These are phyloP conservation scores for Picochlorum sp. DNA, from an alignment of 139 green algal genomes.

Conservation along the genomic window DNA sequence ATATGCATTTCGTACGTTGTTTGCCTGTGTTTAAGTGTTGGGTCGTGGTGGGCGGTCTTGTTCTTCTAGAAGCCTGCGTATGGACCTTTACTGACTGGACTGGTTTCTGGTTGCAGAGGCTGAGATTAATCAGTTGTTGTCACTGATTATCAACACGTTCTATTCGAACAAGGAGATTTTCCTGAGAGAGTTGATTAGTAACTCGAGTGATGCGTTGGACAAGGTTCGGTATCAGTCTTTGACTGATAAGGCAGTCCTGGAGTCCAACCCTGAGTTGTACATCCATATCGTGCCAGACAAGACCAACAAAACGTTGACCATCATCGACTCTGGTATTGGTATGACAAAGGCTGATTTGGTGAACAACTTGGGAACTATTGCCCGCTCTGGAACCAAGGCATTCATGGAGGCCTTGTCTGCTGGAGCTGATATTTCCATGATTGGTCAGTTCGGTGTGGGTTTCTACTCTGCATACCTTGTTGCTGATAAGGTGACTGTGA, in stretches of 20 bases:
- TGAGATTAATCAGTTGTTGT: slow-evolving; percentile 99
- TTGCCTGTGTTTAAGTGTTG: not conserved
- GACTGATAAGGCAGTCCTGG: slow-evolving; percentile 96
- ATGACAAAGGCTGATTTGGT: slow-evolving; percentile 98
- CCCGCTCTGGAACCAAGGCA: slow-evolving; percentile 94
- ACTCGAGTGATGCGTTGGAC: slow-evolving; percentile 93
- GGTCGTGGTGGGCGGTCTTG: not conserved
- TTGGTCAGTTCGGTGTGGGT: slow-evolving; percentile 99
- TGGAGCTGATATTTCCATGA: slow-evolving; percentile 98
- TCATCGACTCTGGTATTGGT: slow-evolving; percentile 91
- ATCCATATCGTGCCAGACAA: slow-evolving; percentile 97
- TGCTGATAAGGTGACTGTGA: slow-evolving; percentile 78
- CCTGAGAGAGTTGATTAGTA: slow-evolving; percentile 94
- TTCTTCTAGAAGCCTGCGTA: not conserved
- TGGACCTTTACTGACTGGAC: not conserved
- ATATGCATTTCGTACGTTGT: slow-evolving; percentile 60
- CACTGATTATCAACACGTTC: slow-evolving; percentile 97
- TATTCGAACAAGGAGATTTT: slow-evolving; percentile 99
- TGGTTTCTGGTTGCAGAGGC: slow-evolving; percentile 44
- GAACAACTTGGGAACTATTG: slow-evolving; percentile 99
- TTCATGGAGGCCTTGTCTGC: slow-evolving; percentile 99
- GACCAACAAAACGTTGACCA: slow-evolving; percentile 89
- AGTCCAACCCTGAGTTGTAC: slow-evolving; percentile 70
- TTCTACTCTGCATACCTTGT: slow-evolving; percentile 99
- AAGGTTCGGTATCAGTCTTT: slow-evolving; percentile 97